Base-by-base conservation (phyloP, 305 asterid species). In the Fraxinus platypoda region DNA sequence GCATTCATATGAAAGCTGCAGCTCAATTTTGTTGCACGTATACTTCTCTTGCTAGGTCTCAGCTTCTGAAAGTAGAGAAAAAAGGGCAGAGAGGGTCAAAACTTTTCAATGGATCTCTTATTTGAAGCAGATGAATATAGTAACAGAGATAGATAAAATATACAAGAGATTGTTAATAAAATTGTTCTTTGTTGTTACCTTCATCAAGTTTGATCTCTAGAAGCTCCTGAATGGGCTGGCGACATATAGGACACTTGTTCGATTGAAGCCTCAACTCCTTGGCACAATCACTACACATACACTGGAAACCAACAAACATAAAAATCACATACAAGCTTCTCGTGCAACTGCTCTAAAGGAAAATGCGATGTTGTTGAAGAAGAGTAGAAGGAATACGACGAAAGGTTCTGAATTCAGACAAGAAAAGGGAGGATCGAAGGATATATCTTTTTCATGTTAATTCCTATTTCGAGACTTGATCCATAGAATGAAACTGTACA, bases 201-300 rank as follows among this genome's bases (percentile, higher is more conserved):
- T 90, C 90, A 31, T 89, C 93, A 31, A 91, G 91, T 89, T 93
- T 94, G 85, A 94, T 93, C 92, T 94, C 98, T 49, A 94, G 85
- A 85, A 94, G 97, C 88, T 93, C 94, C 87, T 90, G 90, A 23
- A 94, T 93, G 74, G 98, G 95, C 84, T 93, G 97, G 80, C 97
- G 92, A 79, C 98, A 94, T 75, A 94, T 93, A 3, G 98, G 97
- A 80, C 97, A 93, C 85, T 92, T 94, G 15, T 94, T 89, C 70
- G 98, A 89, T 81, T 92, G 98, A 84, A 90, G 87, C 90, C 98
- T 94, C 91, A 94, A 80, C 83, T 88, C 93, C 81, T 94, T 92
- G 41, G 98, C 98, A 35, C 98, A 94, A 43, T 87, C 97, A 8
- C 97, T 82, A 86, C 98, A 94, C 94, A 93, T 83, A 74, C 97